Evolutionary conservation across 225 moss, liverwort and hornwort species (phyloP), one percentile per base, ranked within the genome.

Genomic region (Physcomitrium patens): DNA sequence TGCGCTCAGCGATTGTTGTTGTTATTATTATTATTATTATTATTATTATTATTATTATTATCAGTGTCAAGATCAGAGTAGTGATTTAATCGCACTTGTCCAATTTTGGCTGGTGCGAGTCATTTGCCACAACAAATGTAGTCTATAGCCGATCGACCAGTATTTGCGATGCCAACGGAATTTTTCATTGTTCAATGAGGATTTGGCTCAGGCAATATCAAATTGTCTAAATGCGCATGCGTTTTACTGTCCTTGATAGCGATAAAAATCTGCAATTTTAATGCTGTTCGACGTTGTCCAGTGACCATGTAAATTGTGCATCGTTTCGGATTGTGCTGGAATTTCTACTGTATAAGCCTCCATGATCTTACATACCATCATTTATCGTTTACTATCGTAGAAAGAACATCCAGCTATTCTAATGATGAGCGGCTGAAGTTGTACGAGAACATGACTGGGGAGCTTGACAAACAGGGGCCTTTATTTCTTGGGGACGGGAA

Each of bases 401-500:
- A 80, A 68, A 71, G 22, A 47, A 27, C 70, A 73, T 18, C 75
- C 62, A 80, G 76, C 72, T 65, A 77, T 63, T 63, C 76, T 64
- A 87, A 90, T 26, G 42, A 59, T 20, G 85, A 86, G 70, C 88
- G 94, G 43, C 83, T 69, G 3, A 83, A 87, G 75, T 76, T 94
- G 50, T 94, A 93, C 56, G 83, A 86, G 42, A 64, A 69, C 31
- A 89, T 97, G 90, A 87, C 86, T 59, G 79, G 84, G 31, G 92
- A 94, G 69, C 87, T 97, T 73, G 89, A 78, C 18, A 62, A 80
- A 12, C 75, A 90, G 42, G 90, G 90, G 17, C 87, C 91, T 81
- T 56, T 71, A 18, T 97, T 92, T 75, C 78, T 97, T 62, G 83
- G 83, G 48, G 89, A 78, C 3, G 94, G 92, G 10, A 83, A 92